Percentiles rank a stretch among this genome's conserved stretches.
These are phyloP conservation scores for Didymellaceae sp. DNA, from an alignment of 2,329 filamentous ascomycete species.

Conservation along the genomic window DNA sequence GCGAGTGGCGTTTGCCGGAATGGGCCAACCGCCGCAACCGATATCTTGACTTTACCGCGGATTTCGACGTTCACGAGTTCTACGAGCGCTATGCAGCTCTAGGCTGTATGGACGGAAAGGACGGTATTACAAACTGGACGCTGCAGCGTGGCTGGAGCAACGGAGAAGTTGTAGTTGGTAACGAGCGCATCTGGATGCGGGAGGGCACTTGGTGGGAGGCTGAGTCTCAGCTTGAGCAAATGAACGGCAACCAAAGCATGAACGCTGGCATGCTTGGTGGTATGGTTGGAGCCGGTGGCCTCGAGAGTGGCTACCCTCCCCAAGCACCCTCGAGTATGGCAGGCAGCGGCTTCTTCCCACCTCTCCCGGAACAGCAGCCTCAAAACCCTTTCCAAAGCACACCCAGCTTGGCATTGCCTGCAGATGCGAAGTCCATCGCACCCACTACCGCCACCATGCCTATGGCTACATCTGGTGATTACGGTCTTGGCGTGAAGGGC, in stretches of 20 bases:
- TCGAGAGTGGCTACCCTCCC: slow-evolving; percentile 77
- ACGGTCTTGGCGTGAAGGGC: slow-evolving; percentile 85
- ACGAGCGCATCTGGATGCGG: slow-evolving; percentile 93
- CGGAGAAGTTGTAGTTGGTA: slow-evolving; percentile 89
- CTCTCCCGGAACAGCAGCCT: slow-evolving; percentile 63
- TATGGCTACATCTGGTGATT: slow-evolving; percentile 70
- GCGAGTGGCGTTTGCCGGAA: slow-evolving; percentile 90
- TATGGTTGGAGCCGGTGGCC: slow-evolving; percentile 62
- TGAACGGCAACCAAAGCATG: slow-evolving; percentile 58
- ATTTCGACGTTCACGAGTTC: slow-evolving; percentile 95
- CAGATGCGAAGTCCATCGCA: slow-evolving; percentile 50
- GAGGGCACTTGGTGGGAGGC: slow-evolving; percentile 98
- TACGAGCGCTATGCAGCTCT: slow-evolving; percentile 79
- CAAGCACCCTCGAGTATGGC: slow-evolving; percentile 56
- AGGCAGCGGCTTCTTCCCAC: slow-evolving; percentile 71
- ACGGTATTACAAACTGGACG: slow-evolving; percentile 93
- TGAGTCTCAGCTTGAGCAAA: slow-evolving; percentile 92
- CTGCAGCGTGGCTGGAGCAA: slow-evolving; percentile 98
- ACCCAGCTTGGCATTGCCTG: slow-evolving; percentile 52
- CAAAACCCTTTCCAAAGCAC: slow-evolving; percentile 71
- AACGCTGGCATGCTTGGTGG: slow-evolving; percentile 53
- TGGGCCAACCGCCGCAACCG: slow-evolving; percentile 95
- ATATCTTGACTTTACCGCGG: slow-evolving; percentile 91
- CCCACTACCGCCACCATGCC: slow-evolving; percentile 70
- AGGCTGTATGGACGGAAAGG: slow-evolving; percentile 86